Conservation (phyloP, 208 protist species). For the Baffinella frigidus region DNA sequence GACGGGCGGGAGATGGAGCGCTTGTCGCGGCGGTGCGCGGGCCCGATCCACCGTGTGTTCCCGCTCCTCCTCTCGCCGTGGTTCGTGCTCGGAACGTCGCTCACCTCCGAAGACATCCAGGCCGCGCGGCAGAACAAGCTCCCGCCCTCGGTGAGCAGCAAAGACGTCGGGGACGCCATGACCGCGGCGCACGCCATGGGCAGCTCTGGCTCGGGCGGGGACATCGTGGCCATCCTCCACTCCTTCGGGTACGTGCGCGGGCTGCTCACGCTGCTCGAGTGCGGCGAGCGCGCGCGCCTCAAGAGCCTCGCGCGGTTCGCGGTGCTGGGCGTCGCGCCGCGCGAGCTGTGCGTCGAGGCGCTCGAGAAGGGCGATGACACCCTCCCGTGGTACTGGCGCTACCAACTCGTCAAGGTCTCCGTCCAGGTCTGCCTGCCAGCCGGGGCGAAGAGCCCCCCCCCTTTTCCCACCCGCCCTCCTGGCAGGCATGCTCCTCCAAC, state of each 20-base stretch:
- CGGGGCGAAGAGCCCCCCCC: too few relatives aligned
- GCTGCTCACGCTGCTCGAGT: not conserved
- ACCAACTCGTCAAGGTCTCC: too few relatives aligned
- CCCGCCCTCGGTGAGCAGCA: not conserved
- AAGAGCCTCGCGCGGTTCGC: slow-evolving; percentile 30
- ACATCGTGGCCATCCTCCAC: slow-evolving; percentile 30
- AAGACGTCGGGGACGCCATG: slow-evolving; percentile 42
- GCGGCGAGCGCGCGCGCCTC: not conserved
- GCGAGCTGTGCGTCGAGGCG: not conserved
- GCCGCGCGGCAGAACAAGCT: slow-evolving; percentile 33
- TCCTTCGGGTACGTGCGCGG: slow-evolving; percentile 50
- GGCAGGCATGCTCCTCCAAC: too few relatives aligned
- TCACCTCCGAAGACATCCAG: not conserved
- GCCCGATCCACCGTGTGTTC: slow-evolving; percentile 49
- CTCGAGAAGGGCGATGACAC: not conserved
- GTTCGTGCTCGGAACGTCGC: slow-evolving; percentile 38
- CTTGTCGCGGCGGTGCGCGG: not conserved
- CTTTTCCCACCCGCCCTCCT: too few relatives aligned
- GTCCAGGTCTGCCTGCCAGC: too few relatives aligned
- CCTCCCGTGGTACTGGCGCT: not conserved
- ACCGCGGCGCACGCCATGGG: slow-evolving; percentile 17
- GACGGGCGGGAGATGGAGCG: not conserved
- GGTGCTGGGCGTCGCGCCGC: not conserved
- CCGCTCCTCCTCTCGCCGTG: slow-evolving; percentile 56
- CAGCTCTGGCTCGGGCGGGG: too few relatives aligned